Evolutionary conservation across 805 yeast genomes (phyloP).

Genomic region (Saccharomycopsis guyanensis): DNA sequence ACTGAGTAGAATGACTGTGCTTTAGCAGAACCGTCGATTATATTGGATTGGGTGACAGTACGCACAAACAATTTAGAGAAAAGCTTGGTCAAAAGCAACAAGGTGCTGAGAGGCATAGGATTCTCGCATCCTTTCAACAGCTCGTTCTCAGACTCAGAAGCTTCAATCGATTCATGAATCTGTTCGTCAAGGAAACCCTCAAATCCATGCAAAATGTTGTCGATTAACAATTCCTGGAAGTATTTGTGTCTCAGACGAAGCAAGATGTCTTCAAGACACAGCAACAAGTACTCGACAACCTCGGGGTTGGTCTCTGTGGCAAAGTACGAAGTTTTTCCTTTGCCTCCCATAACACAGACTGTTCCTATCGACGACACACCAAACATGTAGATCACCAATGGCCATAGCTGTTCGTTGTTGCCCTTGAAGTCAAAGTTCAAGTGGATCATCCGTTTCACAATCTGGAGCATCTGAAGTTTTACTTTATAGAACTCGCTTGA

Average conservation of each 20-base stretch:
- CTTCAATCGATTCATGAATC: not conserved
- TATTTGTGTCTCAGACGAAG: slow-evolving; percentile 1
- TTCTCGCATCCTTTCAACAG: not conserved
- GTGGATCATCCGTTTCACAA: slow-evolving; percentile 4
- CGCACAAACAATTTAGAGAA: slow-evolving; percentile 2
- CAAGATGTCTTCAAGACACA: slow-evolving; percentile 3
- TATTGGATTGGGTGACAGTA: not conserved
- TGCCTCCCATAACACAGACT: not conserved
- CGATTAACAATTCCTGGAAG: slow-evolving; percentile 6
- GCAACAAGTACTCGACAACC: slow-evolving; percentile 4
- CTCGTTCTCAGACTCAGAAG: not conserved
- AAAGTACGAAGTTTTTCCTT: slow-evolving; percentile 4
- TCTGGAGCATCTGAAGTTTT: slow-evolving; percentile 1
- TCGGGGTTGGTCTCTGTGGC: slow-evolving; percentile 6
- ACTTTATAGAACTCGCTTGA: not conserved
- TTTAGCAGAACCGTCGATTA: slow-evolving; percentile 5
- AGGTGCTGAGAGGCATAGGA: not conserved
- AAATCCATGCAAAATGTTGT: slow-evolving; percentile 1
- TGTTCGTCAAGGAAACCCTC: not conserved
- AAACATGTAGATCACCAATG: slow-evolving; percentile 14
- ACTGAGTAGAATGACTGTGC: not conserved
- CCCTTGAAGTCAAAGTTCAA: slow-evolving; percentile 15
- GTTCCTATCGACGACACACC: not conserved
- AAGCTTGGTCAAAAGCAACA: slow-evolving; percentile 1
- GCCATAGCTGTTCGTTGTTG: slow-evolving; percentile 12